These are phyloP conservation scores for Pseudozyma flocculosa DNA, from an alignment of 1,284 basidiomycete genomes.

Conservation along the genomic window DNA sequence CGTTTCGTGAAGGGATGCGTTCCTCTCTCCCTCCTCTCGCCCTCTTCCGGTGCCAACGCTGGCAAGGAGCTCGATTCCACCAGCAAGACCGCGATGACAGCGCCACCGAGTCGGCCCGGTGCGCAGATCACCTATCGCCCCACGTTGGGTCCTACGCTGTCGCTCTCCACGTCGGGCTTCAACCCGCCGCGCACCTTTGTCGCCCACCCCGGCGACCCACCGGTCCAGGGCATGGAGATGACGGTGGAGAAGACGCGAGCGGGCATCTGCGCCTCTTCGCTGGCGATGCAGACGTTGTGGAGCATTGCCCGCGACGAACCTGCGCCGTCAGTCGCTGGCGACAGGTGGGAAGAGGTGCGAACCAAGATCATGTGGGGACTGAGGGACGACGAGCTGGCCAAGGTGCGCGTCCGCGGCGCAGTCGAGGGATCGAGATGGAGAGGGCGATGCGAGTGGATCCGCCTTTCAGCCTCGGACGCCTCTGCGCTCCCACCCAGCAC, in stretches of 20 bases:
- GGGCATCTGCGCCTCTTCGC: slow-evolving; percentile 37
- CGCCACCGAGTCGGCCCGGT: no score
- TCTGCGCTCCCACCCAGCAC: no score
- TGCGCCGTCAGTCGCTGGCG: slow-evolving; percentile 7
- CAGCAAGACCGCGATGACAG: no score
- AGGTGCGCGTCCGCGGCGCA: slow-evolving; percentile 16
- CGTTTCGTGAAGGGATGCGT: slow-evolving; percentile 35
- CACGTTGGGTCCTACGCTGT: slow-evolving; percentile 22
- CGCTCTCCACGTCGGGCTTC: slow-evolving; percentile 23
- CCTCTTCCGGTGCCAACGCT: no score
- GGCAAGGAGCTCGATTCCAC: no score
- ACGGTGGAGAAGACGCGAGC: slow-evolving; percentile 39
- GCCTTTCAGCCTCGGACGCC: no score
- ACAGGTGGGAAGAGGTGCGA: slow-evolving; percentile 43
- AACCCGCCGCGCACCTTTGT: slow-evolving; percentile 37
- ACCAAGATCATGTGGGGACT: slow-evolving; percentile 45
- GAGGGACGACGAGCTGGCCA: slow-evolving; percentile 23
- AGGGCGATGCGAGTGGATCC: slow-evolving; percentile 76
- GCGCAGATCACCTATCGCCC: slow-evolving; percentile 11
- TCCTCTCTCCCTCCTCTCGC: slow-evolving; percentile 27
- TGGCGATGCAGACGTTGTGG: slow-evolving; percentile 52
- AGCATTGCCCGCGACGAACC: slow-evolving; percentile 48
- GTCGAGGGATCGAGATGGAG: slow-evolving; percentile 65
- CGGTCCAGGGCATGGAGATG: slow-evolving; percentile 16
- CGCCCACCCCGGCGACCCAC: slow-evolving; percentile 32